Conservation (phyloP, 352 stramenopile species). For the Detonula confervacea region DNA sequence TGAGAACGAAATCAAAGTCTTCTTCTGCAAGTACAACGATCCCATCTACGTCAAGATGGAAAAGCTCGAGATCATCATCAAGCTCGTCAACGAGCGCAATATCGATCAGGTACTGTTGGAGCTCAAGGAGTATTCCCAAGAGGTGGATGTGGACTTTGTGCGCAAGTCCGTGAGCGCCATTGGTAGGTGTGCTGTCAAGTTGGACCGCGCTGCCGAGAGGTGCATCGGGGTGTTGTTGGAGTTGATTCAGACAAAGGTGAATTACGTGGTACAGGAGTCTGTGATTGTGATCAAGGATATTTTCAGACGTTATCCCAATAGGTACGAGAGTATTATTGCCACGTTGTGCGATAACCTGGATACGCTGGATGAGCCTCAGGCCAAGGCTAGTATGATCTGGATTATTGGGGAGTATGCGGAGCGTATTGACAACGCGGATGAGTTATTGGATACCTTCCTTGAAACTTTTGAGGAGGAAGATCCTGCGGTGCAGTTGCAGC, state of each 20-base stretch:
- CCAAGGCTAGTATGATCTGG: conserved; percentile 99
- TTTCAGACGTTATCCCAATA: conserved; percentile 99
- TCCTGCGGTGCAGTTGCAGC: conserved; percentile 94
- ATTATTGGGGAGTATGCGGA: conserved; percentile 99
- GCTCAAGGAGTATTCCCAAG: conserved; percentile 99
- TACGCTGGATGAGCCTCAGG: conserved; percentile 98
- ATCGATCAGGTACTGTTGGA: conserved; percentile 98
- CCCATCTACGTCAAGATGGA: conserved; percentile 99
- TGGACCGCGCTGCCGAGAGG: conserved; percentile 96
- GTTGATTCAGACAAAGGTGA: conserved; percentile 99
- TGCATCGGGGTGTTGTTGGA: conserved; percentile 99
- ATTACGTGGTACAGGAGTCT: conserved; percentile 99
- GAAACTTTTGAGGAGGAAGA: conserved; percentile 99
- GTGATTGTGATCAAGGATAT: conserved; percentile 99
- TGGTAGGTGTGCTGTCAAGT: conserved; percentile 96
- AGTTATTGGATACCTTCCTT: conserved; percentile 98
- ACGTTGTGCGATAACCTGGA: conserved; percentile 99
- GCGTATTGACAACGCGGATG: conserved; percentile 99
- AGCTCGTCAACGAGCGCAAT: conserved; percentile 96
- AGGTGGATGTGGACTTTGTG: conserved; percentile 99
- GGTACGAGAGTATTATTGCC: conserved; percentile 99
- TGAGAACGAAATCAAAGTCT: conserved; percentile 93
- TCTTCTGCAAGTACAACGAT: conserved; percentile 99
- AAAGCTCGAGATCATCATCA: conserved; percentile 99
- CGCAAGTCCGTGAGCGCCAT: conserved; percentile 96